Evolutionary conservation across 1,284 basidiomycete genomes (phyloP), one percentile per base, ranked within the genome.

Genomic region (Heliocybe sulcata): DNA sequence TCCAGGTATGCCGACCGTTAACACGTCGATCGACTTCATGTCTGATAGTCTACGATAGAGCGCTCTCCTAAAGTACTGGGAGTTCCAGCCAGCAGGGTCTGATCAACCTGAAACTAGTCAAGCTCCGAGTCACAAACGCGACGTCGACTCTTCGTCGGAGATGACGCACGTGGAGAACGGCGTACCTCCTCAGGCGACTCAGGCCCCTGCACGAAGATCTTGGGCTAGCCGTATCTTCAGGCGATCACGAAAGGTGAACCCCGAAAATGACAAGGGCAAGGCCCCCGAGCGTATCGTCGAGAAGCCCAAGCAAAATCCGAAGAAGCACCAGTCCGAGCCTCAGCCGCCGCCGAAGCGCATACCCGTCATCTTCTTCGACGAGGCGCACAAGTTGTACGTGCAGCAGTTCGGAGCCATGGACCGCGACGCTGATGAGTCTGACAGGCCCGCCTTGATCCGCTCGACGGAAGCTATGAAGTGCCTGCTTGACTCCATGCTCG

Each of bases 341-440:
- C 23, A 20, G 49, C 68, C 65, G 35, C 72, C 71, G 14, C 54
- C 58, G 55, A 92, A 90, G 72, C 87, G 82, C 68, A 83, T 89
- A 65, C 89, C 88, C 0, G 86, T 90, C 6, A 78, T 92, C 56
- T 87, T 91, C 65, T 81, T 92, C 57, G 90, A 92, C 61, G 90
- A 92, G 65, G 88, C 89, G 1, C 89, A 92, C 65, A 88, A 86
- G 64, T 69, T 90, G 87, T 88, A 65, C 54, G 82, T 65, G 25
- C 31, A 3, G 35, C 29, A 38, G 35, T 53, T 16, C 20, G 9
- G 55, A 33, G 12, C 25, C 6, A 51, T 53, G 31, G 49, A 25
- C 23, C 51, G 26, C 54, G 11, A 27, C 11, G 22, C 4, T 9
- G 55, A 35, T 20, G 31, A 25, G 42, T 29, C 25, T 42, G 29